Evolutionary conservation across 176 grass and related monocot species (phyloP).

Genomic region (Alopecurus myosuroides): DNA sequence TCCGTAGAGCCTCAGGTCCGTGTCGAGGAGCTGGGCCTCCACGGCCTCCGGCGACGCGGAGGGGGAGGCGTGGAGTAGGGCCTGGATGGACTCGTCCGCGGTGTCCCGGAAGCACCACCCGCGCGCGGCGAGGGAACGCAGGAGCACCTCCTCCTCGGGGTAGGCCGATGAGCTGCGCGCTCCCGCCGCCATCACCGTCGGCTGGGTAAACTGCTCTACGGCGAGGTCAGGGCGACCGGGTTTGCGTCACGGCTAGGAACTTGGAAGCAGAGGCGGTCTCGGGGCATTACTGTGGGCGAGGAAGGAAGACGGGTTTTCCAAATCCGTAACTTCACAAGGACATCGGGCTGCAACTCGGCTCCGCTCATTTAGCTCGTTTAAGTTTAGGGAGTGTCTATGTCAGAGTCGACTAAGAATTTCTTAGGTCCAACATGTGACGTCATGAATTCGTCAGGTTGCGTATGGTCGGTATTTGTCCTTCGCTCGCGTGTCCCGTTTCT

Average conservation of each 20-base stretch:
- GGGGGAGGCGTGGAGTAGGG: conserved; percentile 28
- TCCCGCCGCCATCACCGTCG: conserved; percentile 12
- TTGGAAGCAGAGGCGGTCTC: background rate
- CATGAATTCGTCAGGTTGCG: too few relatives aligned
- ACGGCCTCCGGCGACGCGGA: conserved; percentile 44
- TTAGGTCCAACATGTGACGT: too few relatives aligned
- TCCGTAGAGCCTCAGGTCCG: conserved; percentile 61
- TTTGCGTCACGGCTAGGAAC: background rate
- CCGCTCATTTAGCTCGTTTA: too few relatives aligned
- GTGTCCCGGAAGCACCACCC: conserved; percentile 66
- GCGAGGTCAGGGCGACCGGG: background rate
- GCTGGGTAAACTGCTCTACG: background rate
- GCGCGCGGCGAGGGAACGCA: conserved; percentile 37
- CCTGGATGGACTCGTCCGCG: conserved; percentile 39
- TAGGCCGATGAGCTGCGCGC: background rate
- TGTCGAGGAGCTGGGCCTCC: conserved; percentile 62
- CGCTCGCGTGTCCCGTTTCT: too few relatives aligned
- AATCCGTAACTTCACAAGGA: too few relatives aligned
- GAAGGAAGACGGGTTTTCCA: background rate
- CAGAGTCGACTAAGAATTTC: too few relatives aligned
- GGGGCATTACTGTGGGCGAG: background rate
- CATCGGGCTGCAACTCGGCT: too few relatives aligned
- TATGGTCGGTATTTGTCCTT: too few relatives aligned
- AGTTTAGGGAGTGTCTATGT: too few relatives aligned
- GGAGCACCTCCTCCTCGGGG: conserved; percentile 1